A percentile compares a stretch with the other conserved stretches of the same genome.
Evolutionary conservation across 805 yeast genomes (phyloP).

Genomic region (Millerago galiae): DNA sequence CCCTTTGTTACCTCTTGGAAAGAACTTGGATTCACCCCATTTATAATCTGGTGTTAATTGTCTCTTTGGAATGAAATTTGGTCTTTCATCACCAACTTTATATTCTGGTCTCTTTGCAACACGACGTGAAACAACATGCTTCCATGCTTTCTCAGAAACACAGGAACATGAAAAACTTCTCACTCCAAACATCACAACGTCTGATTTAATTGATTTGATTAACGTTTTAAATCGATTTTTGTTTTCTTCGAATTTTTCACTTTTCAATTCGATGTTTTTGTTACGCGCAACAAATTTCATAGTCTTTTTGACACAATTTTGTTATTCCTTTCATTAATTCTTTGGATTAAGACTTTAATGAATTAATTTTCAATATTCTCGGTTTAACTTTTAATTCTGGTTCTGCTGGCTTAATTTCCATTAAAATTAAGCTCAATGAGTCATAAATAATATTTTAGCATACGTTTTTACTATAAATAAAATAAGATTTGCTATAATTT

Average conservation of each 20-base stretch:
- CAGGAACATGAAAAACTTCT: constrained; percentile 17
- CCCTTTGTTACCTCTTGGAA: constrained; percentile 82
- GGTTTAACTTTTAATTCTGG: too few species aligned
- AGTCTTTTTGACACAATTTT: too few species aligned
- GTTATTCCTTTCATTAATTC: too few species aligned
- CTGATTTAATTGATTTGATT: not conserved
- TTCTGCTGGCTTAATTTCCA: too few species aligned
- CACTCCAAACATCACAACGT: constrained; percentile 1
- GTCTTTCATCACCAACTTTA: constrained; percentile 48
- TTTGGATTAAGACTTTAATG: too few species aligned
- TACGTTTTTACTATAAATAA: too few species aligned
- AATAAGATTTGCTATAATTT: too few species aligned
- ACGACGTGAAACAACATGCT: constrained; percentile 41
- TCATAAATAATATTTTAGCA: too few species aligned
- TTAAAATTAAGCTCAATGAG: too few species aligned
- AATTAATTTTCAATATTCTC: too few species aligned
- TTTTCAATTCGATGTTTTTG: too few species aligned
- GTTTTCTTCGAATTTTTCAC: not conserved
- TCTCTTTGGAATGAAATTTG: constrained; percentile 38
- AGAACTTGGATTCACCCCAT: constrained; percentile 71
- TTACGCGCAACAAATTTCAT: too few species aligned
- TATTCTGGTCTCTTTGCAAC: constrained; percentile 37
- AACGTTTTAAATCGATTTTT: not conserved
- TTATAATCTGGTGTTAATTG: constrained; percentile 56
- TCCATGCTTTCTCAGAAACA: constrained; percentile 29